phyloP scores from a whole-genome alignment of 2,329 filamentous ascomycete genomes.

The Epichloe hybrida region DNA sequence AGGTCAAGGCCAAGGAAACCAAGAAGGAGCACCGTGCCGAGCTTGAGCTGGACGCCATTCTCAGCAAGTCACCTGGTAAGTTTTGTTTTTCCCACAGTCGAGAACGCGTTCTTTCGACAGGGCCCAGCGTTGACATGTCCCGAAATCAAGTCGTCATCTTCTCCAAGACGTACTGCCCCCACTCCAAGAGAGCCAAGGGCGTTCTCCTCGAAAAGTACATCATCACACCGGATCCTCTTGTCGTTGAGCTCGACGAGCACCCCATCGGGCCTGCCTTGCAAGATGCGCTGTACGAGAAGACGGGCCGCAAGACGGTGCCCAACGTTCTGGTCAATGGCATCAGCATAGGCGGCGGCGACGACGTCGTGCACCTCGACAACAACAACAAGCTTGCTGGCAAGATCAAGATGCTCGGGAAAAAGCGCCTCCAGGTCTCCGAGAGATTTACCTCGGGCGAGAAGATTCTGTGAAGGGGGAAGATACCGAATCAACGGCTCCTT shows the following conservation, averaged over 20 bases:
- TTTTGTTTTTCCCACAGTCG: conserved; percentile 10
- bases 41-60: conserved; percentile 58
- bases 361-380: conserved; percentile 59
- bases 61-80: conserved; percentile 75
- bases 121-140: neutral
- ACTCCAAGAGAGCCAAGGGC: conserved; percentile 71
- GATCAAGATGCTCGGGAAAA: conserved; percentile 60
- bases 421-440: conserved; percentile 41
- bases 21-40: conserved; percentile 52
- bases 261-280: conserved; percentile 62
- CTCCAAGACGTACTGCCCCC: conserved; percentile 86
- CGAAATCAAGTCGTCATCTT: conserved; percentile 71
- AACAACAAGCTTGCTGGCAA: conserved; percentile 55
- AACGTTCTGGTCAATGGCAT: conserved; percentile 81
- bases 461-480: conserved; percentile 3
- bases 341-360: conserved; percentile 83
- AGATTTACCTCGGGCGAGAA: conserved; percentile 19
- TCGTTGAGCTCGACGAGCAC: conserved; percentile 84
- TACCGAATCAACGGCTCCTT: too few relatives aligned
- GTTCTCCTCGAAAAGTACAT: conserved; percentile 74
- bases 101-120: too few relatives aligned
- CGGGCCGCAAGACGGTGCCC: conserved; percentile 74
- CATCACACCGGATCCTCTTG: conserved; percentile 68
- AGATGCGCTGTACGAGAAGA: conserved; percentile 54
- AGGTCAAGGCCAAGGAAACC: conserved; percentile 28